phyloP scores from a whole-genome alignment of 345 rosid genomes.

The Acer yangbiense region DNA sequence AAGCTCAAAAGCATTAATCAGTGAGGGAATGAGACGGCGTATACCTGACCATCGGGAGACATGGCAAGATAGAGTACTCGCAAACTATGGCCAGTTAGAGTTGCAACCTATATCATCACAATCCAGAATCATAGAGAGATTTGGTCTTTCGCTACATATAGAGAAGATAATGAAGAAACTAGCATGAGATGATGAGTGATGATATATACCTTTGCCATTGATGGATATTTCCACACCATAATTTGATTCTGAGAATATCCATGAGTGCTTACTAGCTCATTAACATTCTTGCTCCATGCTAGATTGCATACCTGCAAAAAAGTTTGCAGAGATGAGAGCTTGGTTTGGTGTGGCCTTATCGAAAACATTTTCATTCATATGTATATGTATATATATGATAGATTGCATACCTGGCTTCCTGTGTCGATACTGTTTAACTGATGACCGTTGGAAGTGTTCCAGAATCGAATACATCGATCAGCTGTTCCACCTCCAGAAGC shows the following conservation, averaged over 20 bases:
- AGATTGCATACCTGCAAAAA: constrained; percentile 81
- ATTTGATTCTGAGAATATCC: constrained; percentile 98
- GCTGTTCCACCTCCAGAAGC: constrained; percentile 99
- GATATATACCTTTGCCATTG: constrained; percentile 71
- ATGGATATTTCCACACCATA: constrained; percentile 98
- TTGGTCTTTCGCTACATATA: neutral
- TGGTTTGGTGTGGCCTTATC: neutral
- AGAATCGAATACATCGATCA: constrained; percentile 90
- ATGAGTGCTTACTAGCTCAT: constrained; percentile 94
- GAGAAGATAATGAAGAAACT: neutral
- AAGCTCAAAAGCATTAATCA: no score
- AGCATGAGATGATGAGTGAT: neutral
- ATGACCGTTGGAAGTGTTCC: constrained; percentile 92
- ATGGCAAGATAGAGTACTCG: constrained; percentile 93
- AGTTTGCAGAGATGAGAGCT: neutral
- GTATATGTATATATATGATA: neutral
- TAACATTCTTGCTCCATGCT: constrained; percentile 96
- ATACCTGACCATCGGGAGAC: constrained; percentile 93
- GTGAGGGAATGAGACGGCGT: neutral
- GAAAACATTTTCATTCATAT: neutral
- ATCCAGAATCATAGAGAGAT: neutral
- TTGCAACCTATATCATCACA: constrained; percentile 57
- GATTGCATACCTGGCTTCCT: constrained; percentile 73
- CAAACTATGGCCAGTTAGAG: constrained; percentile 87
- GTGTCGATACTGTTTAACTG: constrained; percentile 87